Base-by-base conservation (phyloP, 208 protist genomes). In the Leishmania major region DNA sequence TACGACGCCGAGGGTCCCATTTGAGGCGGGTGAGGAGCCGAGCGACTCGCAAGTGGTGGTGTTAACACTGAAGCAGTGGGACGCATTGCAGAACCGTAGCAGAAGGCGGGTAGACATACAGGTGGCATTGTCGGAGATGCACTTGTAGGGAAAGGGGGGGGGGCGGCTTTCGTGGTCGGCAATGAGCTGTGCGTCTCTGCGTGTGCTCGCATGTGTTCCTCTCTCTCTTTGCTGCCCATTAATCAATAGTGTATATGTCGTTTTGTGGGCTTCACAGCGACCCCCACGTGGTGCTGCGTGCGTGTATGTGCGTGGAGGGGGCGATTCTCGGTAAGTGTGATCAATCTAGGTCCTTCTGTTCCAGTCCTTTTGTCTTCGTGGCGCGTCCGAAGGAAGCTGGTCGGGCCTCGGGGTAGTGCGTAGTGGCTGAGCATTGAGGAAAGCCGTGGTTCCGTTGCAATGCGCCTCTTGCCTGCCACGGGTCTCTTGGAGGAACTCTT, bases 1-100 rank as follows among this genome's bases (percentile, higher is more conserved):
- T 95, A 97, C 74, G 88, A 91, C 53, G 84, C 94, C 11, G 82
- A 77, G 0, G 81, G 85, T 45, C 60, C 82, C 47, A 35, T 77
- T 25, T 81, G 79, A 82, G 31, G 22, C 7, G n/a, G 31, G 45
- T 43, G 28, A 35, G 0, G 10, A 15, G 22, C 13, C 70, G 2
- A 37, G 43, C 28, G 11, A n/a, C 45, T 31, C 6, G 28, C 11
- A 31, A 74, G 70, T 53, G 1, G 70, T 25, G 45, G 28, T 37
- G 40, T 8, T 45, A 49, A 31, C 37, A 35, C 37, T 47, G 67
- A 2, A 37, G 45, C 6, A 72, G 6, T 0, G 17, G 5, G 67
- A 13, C 19, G 40, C 22, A 17, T 28, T 17, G 31, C 6, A 53
- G 31, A 25, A 1, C 13, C 45, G 22, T 2, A 22, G 11, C 8